Evolutionary conservation across 768 basidiomycete genomes (phyloP).

Genomic region (Lentinus tigrinus): DNA sequence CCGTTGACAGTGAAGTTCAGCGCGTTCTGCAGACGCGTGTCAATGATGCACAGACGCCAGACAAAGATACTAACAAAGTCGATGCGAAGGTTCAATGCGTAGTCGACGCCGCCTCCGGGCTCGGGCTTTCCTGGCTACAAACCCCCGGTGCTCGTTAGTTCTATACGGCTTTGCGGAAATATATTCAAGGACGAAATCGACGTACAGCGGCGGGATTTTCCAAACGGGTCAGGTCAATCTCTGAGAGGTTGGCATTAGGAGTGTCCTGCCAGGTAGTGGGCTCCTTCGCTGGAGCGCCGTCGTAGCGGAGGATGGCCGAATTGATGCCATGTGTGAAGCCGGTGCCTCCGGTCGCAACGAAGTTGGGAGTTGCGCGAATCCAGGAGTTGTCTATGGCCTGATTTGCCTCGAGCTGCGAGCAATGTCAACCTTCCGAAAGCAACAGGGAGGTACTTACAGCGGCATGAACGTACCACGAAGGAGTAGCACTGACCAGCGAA

Average conservation of each 20-base stretch:
- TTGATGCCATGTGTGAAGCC: conserved; percentile 41
- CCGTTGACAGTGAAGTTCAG: conserved; percentile 33
- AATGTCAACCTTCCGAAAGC: not conserved
- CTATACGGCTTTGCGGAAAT: not conserved
- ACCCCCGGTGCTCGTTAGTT: not conserved
- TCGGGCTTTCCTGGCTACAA: conserved; percentile 1
- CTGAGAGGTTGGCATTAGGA: conserved; percentile 5
- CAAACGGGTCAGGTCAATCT: conserved; percentile 23
- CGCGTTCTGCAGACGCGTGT: conserved; percentile 3
- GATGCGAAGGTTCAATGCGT: conserved; percentile 16
- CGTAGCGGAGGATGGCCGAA: conserved; percentile 53
- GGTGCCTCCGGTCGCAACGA: conserved; percentile 8
- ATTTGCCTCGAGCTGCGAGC: conserved; percentile 23
- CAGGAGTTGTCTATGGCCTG: conserved; percentile 20
- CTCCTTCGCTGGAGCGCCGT: conserved; percentile 38
- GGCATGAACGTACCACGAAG: conserved; percentile 22
- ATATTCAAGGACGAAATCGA: not conserved
- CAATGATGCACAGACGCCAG: conserved; percentile 1
- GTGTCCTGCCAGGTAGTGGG: conserved; percentile 28
- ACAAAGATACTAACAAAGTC: conserved; percentile 15
- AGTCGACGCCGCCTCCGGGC: conserved; percentile 18
- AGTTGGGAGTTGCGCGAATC: conserved; percentile 26
- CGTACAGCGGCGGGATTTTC: conserved; percentile 14
- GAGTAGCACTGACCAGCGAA: conserved; percentile 32
- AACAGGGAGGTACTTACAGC: not conserved